Base-by-base conservation (phyloP, 805 yeast species). In the Wickerhamiella cacticola region DNA sequence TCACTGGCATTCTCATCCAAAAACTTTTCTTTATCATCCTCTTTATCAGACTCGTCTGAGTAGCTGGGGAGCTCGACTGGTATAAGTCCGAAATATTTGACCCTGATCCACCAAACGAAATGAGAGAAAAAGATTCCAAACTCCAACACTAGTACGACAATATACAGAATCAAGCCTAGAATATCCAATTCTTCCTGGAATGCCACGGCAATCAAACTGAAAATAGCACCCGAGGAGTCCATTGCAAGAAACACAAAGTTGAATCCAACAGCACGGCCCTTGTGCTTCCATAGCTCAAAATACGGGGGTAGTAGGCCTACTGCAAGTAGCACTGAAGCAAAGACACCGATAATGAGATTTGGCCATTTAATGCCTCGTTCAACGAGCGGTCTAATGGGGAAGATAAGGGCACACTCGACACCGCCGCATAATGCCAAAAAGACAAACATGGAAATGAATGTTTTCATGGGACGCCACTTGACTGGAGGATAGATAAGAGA, bases 261-360 rank as follows among this genome's bases (percentile, higher is more conserved):
- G 58, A 89, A 81, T 0, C 97, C 97, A 2, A 87, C 78, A 2
- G 89, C 96, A 29, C 82, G 67, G 1, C 96, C 96, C 45, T 75
- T 63, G 53, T 95, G 71, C 58, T 85, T 83, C 26, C 78, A 73
- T 22, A 89, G 66, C 61, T 89, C 96, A 55, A 77, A 78, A 61
- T 88, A 89, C 3, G 96, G 96, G 0, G 96, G 96, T 0, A 89
- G 53, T 29, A 89, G 69, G 0, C 97, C 97, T 2, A 73, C 59
- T 0, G 82, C 92, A 7, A 89, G 66, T 16, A 84, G 60, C 0
- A 88, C 68, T 1, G 92, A 76, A 0, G 96, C 95, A 15, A 85
- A 52, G 24, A 84, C 74, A 12, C 96, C 96, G 55, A 87, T 74
- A 25, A 88, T 70, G 28, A 86, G 63, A 55, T 78, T 70, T 1